Percentiles rank a stretch among this genome's conserved stretches.
These are phyloP conservation scores for Camelina neglecta DNA, from an alignment of 345 rosid species.

Conservation along the genomic window DNA sequence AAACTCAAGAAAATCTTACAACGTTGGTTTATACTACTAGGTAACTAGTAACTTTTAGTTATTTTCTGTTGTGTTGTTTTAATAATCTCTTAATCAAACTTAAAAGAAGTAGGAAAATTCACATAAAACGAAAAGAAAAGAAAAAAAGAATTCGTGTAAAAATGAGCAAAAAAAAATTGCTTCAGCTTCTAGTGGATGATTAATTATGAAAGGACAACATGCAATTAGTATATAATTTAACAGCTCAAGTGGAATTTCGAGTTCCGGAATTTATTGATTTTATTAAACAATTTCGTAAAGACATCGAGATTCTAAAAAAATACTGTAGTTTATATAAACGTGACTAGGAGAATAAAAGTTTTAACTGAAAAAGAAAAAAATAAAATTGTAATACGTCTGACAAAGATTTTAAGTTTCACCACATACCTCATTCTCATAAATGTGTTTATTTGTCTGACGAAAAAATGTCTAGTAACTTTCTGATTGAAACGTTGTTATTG, in stretches of 20 bases:
- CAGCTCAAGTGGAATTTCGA: conserved; percentile 35
- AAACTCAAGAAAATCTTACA: no score
- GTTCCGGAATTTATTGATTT: conserved; percentile 34
- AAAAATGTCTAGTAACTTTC: background rate
- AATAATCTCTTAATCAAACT: background rate
- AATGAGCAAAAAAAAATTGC: background rate
- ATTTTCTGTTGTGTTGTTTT: no score
- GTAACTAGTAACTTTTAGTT: no score
- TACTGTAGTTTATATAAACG: background rate
- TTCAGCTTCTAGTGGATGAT: conserved; percentile 15
- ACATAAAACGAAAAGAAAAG: no score
- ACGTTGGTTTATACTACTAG: no score
- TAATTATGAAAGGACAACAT: conserved; percentile 4
- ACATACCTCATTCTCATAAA: background rate
- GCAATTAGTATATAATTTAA: conserved; percentile 10
- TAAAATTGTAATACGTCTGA: conserved; percentile 4
- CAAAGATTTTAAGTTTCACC: conserved; percentile 26
- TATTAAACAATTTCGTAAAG: conserved; percentile 32
- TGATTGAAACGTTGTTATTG: no score
- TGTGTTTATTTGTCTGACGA: background rate
- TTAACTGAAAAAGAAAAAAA: background rate
- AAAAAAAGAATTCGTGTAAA: no score
- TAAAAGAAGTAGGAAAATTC: background rate
- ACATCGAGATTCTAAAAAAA: conserved; percentile 25
- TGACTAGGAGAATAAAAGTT: background rate